Base-by-base conservation (phyloP, 176 grass and related monocot genomes). In the Pontederia crassipes region DNA sequence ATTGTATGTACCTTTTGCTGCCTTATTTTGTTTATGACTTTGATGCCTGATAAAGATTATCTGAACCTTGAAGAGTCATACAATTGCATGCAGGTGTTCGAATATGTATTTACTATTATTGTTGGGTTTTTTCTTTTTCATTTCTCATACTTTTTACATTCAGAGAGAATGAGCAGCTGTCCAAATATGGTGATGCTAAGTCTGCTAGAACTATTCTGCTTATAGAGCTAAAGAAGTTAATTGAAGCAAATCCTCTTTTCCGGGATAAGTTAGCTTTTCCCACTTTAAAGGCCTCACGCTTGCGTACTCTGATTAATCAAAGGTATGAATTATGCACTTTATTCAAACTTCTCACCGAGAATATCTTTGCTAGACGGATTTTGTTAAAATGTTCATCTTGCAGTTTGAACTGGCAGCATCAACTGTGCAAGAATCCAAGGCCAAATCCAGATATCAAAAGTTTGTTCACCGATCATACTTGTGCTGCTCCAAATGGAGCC, bases 381-480 rank as follows among this genome's bases (percentile, higher is more conserved):
- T 40, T 40, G 32, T 7, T 40, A 7, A 40, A 40, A 40, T 40
- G 32, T 40, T 40, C 32, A 40, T 59, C 9, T 53, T 57, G 78
- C 81, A 97, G 92, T 68, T 88, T 97, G 79, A 97, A 97, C 64
- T 97, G 92, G 92, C 92, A 97, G 81, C 92, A 97, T 79, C 92
- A 97, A 72, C 87, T 91, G 67, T 97, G 92, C 65, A 97, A 97
- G 81, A 97, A 88, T 65, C 92, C 87, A 77, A 72, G 87, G n/a
- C 67, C 81, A 71, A 97, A 88, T 73, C 92, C 92, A 53, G 92
- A 97, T 67, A 97, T 97, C 79, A 97, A 97, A 72, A 97, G 87
- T 62, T 75, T 97, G 48, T 97, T 97, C 71, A 89, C 72, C 40
- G 92, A 97, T 75, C 92, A 97, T 76, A 81, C 83, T 14, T 97